These are phyloP conservation scores for Rhynchospora pubera DNA, from an alignment of 176 grass and related monocot species.

Conservation along the genomic window DNA sequence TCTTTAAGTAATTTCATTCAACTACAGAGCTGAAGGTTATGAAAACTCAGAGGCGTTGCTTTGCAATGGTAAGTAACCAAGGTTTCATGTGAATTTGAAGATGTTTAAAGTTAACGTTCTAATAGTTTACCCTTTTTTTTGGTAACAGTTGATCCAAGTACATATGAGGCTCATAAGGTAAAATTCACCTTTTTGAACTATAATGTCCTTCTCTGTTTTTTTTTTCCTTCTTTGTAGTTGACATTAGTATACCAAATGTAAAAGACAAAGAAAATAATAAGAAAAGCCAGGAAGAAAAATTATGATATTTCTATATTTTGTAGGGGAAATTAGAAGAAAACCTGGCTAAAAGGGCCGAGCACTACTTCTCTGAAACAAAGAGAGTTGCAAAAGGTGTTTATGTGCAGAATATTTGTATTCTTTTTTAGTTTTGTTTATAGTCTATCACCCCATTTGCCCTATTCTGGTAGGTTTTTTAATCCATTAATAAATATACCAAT, in stretches of 20 bases:
- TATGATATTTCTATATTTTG: background rate
- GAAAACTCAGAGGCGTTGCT: constrained; percentile 5
- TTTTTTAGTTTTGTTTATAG: background rate
- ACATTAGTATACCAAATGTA: background rate
- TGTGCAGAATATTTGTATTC: background rate
- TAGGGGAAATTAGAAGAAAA: constrained; percentile 57
- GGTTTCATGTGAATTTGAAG: background rate
- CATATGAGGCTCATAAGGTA: constrained; percentile 63
- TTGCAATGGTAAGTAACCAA: constrained; percentile 8
- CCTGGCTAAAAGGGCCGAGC: constrained; percentile 69
- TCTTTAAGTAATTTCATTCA: background rate
- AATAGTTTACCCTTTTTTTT: background rate
- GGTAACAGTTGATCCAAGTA: constrained; percentile 48
- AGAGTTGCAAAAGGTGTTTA: constrained; percentile 60
- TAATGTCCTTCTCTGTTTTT: background rate
- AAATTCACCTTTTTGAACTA: background rate
- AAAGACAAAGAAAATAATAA: background rate
- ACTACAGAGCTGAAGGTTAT: background rate
- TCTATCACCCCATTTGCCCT: background rate
- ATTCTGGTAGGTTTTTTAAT: background rate
- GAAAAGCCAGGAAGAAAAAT: background rate
- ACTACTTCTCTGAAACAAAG: constrained; percentile 85
- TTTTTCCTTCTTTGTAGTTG: background rate
- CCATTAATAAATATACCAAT: background rate
- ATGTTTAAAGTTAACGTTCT: background rate